Conservation (phyloP, 345 rosid genomes). For the Raphanus raphanistrum region DNA sequence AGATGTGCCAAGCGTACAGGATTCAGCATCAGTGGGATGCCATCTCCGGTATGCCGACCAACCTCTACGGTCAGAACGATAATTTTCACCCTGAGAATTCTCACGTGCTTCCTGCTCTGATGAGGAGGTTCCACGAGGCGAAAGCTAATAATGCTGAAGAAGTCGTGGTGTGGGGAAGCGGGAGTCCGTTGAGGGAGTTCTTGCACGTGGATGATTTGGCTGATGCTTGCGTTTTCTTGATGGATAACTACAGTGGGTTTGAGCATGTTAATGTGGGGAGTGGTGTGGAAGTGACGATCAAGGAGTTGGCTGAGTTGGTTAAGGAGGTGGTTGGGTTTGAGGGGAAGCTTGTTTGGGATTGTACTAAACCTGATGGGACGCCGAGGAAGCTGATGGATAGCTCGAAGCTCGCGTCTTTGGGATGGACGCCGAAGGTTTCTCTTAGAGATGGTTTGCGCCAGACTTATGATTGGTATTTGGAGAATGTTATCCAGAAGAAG, state of each 20-base stretch:
- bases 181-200: constrained; percentile 92
- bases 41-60: constrained; percentile 92
- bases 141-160: constrained; percentile 64
- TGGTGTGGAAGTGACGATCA: constrained; percentile 85
- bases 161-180: constrained; percentile 97
- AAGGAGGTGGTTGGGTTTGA: constrained; percentile 85
- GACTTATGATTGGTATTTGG: constrained; percentile 78
- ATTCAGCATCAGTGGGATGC: constrained; percentile 80
- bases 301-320: constrained; percentile 87
- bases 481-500: too few relatives aligned
- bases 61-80: constrained; percentile 83
- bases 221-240: constrained; percentile 76
- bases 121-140: constrained; percentile 87
- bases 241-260: constrained; percentile 73
- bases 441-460: constrained; percentile 74
- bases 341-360: constrained; percentile 88
- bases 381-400: constrained; percentile 97
- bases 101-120: constrained; percentile 88
- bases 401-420: constrained; percentile 72
- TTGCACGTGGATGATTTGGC: constrained; percentile 96
- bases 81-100: constrained; percentile 94
- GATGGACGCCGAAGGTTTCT: constrained; percentile 76
- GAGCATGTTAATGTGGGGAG: constrained; percentile 93
- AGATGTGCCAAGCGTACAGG: constrained; percentile 92
- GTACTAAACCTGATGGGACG: constrained; percentile 84